Evolutionary conservation across 495 filamentous ascomycete species (phyloP).

Genomic region (Xylaria flabelliformis): DNA sequence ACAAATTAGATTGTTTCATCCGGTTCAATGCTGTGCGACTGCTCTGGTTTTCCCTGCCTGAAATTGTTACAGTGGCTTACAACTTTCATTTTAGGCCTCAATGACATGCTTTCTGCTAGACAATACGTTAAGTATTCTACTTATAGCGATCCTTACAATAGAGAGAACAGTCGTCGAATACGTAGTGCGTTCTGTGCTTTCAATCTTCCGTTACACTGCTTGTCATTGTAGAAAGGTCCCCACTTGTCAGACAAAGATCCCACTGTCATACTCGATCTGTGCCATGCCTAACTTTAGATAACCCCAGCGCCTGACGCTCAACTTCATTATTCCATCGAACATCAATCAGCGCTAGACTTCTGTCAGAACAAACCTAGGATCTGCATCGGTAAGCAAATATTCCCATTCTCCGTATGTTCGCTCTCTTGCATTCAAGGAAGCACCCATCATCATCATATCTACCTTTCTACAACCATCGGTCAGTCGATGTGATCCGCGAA

Average conservation of each 20-base stretch:
- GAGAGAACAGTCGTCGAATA: not conserved
- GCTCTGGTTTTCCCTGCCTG: not conserved
- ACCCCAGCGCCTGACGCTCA: not conserved
- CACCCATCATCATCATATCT: conserved; percentile 3
- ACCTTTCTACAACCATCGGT: not conserved
- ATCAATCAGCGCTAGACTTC: not conserved
- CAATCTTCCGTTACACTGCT: too few species aligned
- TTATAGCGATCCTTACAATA: not conserved
- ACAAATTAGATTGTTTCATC: not conserved
- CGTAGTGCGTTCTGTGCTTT: too few species aligned
- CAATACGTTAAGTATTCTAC: not conserved
- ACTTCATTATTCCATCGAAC: not conserved
- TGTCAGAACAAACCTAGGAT: not conserved
- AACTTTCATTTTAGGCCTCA: not conserved
- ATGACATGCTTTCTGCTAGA: not conserved
- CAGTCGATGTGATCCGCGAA: not conserved
- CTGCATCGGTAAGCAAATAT: not conserved
- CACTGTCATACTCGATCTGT: not conserved
- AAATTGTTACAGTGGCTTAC: not conserved
- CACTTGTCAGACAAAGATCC: not conserved
- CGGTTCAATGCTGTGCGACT: not conserved
- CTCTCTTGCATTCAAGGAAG: not conserved
- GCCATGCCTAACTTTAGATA: not conserved
- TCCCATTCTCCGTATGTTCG: not conserved
- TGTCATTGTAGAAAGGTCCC: not conserved